Evolutionary conservation across 352 stramenopile species (phyloP).

Genomic region (Globisporangium abappressorium): DNA sequence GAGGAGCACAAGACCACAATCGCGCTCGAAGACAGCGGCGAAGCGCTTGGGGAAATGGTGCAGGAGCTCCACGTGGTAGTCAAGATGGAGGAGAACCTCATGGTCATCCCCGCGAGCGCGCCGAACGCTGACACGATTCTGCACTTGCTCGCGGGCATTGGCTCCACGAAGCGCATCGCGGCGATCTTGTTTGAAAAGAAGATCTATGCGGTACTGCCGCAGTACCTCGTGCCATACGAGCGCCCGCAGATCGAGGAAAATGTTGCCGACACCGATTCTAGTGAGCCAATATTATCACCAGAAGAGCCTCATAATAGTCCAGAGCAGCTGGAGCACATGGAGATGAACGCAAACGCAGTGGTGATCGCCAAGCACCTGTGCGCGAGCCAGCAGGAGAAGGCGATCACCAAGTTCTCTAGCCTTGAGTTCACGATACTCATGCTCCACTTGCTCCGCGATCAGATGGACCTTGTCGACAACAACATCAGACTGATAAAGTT

Average conservation of each 20-base stretch:
- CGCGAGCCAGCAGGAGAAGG: conserved; percentile 29
- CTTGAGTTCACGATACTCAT: conserved; percentile 39
- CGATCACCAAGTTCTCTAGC: conserved; percentile 32
- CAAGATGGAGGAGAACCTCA: conserved; percentile 22
- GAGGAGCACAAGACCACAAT: conserved; percentile 81
- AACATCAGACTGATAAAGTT: conserved; percentile 5
- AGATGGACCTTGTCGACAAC: not conserved
- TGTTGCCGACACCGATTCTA: not conserved
- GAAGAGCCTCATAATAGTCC: not conserved
- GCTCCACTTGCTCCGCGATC: conserved; percentile 35
- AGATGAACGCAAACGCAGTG: conserved; percentile 22
- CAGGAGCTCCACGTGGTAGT: conserved; percentile 34
- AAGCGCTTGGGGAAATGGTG: conserved; percentile 47
- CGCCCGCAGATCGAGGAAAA: not conserved
- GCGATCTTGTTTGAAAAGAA: conserved; percentile 57
- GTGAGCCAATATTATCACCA: not conserved
- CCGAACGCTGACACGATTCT: conserved; percentile 47
- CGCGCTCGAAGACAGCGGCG: conserved; percentile 62
- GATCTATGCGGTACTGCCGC: conserved; percentile 36
- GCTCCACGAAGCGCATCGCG: conserved; percentile 40
- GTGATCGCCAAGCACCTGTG: conserved; percentile 31
- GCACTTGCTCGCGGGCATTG: conserved; percentile 35
- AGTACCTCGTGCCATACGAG: conserved; percentile 33
- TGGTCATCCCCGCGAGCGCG: conserved; percentile 20
- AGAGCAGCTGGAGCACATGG: conserved; percentile 2